These are phyloP conservation scores for Aspergillus aculeatus DNA, from an alignment of 2,329 filamentous ascomycete genomes.

Conservation along the genomic window DNA sequence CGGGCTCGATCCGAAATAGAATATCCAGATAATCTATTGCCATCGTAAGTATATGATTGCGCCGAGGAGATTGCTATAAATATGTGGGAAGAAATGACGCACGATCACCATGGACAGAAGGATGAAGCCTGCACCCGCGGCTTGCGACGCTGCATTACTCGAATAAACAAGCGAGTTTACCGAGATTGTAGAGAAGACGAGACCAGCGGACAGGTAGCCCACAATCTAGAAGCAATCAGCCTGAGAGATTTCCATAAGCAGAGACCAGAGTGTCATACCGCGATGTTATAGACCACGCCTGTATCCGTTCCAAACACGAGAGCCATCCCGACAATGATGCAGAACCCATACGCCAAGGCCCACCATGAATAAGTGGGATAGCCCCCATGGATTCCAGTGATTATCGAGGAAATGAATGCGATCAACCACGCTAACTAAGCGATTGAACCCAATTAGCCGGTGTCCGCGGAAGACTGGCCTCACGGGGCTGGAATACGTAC, in stretches of 20 bases:
- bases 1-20: conserved; percentile 94
- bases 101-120: conserved; percentile 90
- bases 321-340: conserved; percentile 75
- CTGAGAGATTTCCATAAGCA: not conserved
- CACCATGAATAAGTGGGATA: conserved; percentile 95
- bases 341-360: conserved; percentile 80
- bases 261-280: conserved; percentile 50
- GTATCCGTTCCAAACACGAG: conserved; percentile 82
- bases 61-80: not conserved
- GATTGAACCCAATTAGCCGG: conserved; percentile 11
- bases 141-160: conserved; percentile 68
- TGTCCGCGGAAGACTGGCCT: not conserved
- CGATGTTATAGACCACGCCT: conserved; percentile 85
- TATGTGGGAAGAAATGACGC: conserved; percentile 38
- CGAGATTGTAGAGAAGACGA: conserved; percentile 81
- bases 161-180: conserved; percentile 85
- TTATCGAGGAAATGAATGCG: conserved; percentile 80
- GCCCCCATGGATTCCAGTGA: conserved; percentile 57
- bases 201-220: conserved; percentile 77
- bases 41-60: conserved; percentile 8
- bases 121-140: conserved; percentile 88
- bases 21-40: conserved; percentile 93
- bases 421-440: conserved; percentile 90
- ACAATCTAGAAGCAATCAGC: conserved; percentile 60
- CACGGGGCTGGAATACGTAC: conserved; percentile 57